These are phyloP conservation scores for Friedmanniomyces simplex DNA, from an alignment of 495 filamentous ascomycete genomes.

Conservation along the genomic window DNA sequence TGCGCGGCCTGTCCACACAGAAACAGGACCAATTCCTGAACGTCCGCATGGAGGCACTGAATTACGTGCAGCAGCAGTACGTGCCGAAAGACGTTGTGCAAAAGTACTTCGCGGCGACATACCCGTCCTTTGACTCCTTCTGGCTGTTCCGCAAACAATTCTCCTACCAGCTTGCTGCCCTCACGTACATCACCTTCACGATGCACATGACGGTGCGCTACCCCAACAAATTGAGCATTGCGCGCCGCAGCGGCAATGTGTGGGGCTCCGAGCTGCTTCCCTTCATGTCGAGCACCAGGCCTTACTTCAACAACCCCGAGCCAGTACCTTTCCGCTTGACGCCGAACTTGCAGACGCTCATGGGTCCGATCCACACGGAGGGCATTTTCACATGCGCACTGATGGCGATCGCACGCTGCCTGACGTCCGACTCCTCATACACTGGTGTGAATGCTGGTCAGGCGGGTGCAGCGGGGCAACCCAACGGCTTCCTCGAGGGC, in stretches of 20 bases:
- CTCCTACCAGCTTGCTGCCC: conserved; percentile 86
- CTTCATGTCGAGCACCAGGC: conserved; percentile 63
- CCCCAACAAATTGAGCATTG: conserved; percentile 88
- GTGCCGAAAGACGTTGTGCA: conserved; percentile 70
- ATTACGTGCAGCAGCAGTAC: conserved; percentile 82
- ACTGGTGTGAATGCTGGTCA: neutral
- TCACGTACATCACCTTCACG: conserved; percentile 98
- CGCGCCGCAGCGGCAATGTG: conserved; percentile 79
- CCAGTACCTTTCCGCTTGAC: conserved; percentile 94
- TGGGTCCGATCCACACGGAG: conserved; percentile 91
- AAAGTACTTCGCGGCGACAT: conserved; percentile 81
- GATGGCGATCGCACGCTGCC: conserved; percentile 90
- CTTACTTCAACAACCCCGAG: conserved; percentile 89
- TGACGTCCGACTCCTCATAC: conserved; percentile 56
- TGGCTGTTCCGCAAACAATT: conserved; percentile 97
- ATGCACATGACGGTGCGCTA: conserved; percentile 92
- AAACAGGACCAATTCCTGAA: conserved; percentile 52
- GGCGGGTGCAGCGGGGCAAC: neutral
- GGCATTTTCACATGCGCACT: conserved; percentile 85
- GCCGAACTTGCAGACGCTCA: conserved; percentile 86
- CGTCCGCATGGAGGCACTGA: conserved; percentile 71
- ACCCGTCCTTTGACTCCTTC: conserved; percentile 85
- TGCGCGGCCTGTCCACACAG: conserved; percentile 49
- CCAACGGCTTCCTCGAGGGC: conserved; percentile 1
- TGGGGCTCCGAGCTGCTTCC: conserved; percentile 94